Percentiles rank a stretch among this genome's conserved stretches.
Evolutionary conservation across 1,284 basidiomycete genomes (phyloP).

Genomic region (Porphyrellus sp.): DNA sequence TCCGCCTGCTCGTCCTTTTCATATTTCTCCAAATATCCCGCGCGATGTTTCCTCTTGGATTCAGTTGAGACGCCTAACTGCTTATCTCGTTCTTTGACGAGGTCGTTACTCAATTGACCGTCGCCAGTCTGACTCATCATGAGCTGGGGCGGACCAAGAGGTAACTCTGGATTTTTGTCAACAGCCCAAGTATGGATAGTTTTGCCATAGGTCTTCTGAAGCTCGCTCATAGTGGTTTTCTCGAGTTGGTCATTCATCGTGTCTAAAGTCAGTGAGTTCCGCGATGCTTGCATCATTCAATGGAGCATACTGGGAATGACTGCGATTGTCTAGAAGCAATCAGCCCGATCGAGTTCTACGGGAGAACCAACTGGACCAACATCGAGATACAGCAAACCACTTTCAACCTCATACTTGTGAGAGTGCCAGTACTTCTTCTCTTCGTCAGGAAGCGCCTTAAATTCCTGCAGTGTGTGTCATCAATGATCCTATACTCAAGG

Average conservation of each 20-base stretch:
- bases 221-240: conserved; percentile 45
- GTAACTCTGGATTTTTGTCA: conserved; percentile 45
- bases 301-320: conserved; percentile 38
- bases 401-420: conserved; percentile 48
- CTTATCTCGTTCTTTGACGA: conserved; percentile 38
- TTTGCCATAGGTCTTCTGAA: conserved; percentile 53
- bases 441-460: conserved; percentile 40
- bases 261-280: conserved; percentile 19
- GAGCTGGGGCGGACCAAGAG: conserved; percentile 46
- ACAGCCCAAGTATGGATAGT: conserved; percentile 48
- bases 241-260: conserved; percentile 41
- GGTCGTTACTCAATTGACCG: conserved; percentile 35
- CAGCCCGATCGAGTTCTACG: not conserved
- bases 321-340: conserved; percentile 28
- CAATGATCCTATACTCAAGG: not conserved
- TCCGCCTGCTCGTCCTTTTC: conserved; percentile 39
- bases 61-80: conserved; percentile 37
- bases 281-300: not conserved
- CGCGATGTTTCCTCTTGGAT: conserved; percentile 36
- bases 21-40: conserved; percentile 41
- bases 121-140: conserved; percentile 47
- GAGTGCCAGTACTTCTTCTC: conserved; percentile 55
- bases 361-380: conserved; percentile 15
- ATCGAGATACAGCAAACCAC: conserved; percentile 45
- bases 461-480: conserved; percentile 34